Percentiles rank a stretch among this genome's conserved stretches.
phyloP scores from a whole-genome alignment of 768 basidiomycete species.

The Glaciozyma martinii region DNA sequence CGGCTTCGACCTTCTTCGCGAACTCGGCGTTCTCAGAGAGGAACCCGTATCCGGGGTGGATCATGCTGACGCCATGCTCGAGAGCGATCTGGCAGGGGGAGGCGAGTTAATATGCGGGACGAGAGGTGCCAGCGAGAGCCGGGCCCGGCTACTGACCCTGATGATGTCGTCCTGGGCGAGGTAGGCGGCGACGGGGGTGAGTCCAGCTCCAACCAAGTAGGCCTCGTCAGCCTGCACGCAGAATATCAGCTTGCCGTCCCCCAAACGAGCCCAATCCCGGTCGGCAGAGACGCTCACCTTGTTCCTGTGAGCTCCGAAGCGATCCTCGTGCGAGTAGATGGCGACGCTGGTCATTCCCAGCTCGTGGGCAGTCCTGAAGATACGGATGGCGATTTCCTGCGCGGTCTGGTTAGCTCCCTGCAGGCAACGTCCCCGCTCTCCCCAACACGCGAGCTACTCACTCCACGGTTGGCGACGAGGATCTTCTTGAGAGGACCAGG shows the following conservation, averaged over 20 bases:
- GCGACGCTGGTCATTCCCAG: constrained; percentile 98
- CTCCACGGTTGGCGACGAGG: constrained; percentile 43
- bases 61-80: constrained; percentile 99
- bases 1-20: constrained; percentile 95
- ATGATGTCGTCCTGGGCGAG: constrained; percentile 97
- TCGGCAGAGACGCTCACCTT: constrained; percentile 51
- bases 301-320: constrained; percentile 92
- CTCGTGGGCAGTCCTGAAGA: constrained; percentile 84
- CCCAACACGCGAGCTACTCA: constrained; percentile 7
- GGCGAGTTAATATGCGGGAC: constrained; percentile 1
- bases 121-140: not conserved
- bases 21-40: constrained; percentile 93
- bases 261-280: not conserved
- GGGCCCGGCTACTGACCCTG: constrained; percentile 48
- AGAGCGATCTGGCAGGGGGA: constrained; percentile 40
- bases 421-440: not conserved
- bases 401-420: not conserved
- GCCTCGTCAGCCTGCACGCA: constrained; percentile 79
- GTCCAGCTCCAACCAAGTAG: constrained; percentile 91
- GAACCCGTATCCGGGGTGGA: constrained; percentile 64
- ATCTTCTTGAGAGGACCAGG: constrained; percentile 33
- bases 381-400: constrained; percentile 90
- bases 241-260: not conserved
- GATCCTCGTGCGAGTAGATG: constrained; percentile 95
- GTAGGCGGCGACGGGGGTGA: constrained; percentile 94